These are phyloP conservation scores for Suzukiozyma palmioleophila DNA, from an alignment of 1,139 yeast species.

Conservation along the genomic window DNA sequence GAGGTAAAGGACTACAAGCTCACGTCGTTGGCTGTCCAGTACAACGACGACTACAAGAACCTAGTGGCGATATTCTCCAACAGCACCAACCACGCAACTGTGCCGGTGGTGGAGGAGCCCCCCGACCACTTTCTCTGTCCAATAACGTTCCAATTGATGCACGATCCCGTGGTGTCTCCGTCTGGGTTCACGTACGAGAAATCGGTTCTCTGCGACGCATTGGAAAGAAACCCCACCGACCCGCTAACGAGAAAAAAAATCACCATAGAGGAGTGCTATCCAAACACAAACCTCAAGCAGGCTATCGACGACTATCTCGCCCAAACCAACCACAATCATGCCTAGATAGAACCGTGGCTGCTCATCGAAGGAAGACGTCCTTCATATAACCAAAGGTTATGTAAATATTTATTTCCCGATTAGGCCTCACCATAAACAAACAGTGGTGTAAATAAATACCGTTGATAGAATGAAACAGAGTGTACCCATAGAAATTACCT, in stretches of 20 bases:
- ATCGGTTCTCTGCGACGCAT: constrained; percentile 33
- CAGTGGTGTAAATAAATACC: neutral
- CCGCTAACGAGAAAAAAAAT: constrained; percentile 30
- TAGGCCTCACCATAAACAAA: constrained; percentile 2
- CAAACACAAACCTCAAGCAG: constrained; percentile 13
- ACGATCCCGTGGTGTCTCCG: constrained; percentile 47
- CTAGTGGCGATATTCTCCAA: constrained; percentile 20
- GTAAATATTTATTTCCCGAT: neutral
- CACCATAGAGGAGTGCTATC: constrained; percentile 16
- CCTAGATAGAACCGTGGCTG: too few species aligned
- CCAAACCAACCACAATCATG: neutral
- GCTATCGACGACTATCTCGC: neutral
- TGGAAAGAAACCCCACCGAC: constrained; percentile 32
- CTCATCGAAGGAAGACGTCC: neutral
- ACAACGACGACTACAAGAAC: constrained; percentile 18
- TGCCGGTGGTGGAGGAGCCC: constrained; percentile 19
- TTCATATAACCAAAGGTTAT: neutral
- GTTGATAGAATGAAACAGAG: neutral
- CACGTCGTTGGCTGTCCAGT: constrained; percentile 16
- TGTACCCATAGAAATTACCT: neutral
- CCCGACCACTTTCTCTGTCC: constrained; percentile 47
- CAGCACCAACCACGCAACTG: constrained; percentile 14
- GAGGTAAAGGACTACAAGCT: constrained; percentile 16
- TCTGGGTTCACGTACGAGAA: constrained; percentile 48
- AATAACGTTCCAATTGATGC: constrained; percentile 40